Evolutionary conservation across 352 stramenopile species (phyloP), one percentile per base, ranked within the genome.

Genomic region (Chrysophaeum taylorii): DNA sequence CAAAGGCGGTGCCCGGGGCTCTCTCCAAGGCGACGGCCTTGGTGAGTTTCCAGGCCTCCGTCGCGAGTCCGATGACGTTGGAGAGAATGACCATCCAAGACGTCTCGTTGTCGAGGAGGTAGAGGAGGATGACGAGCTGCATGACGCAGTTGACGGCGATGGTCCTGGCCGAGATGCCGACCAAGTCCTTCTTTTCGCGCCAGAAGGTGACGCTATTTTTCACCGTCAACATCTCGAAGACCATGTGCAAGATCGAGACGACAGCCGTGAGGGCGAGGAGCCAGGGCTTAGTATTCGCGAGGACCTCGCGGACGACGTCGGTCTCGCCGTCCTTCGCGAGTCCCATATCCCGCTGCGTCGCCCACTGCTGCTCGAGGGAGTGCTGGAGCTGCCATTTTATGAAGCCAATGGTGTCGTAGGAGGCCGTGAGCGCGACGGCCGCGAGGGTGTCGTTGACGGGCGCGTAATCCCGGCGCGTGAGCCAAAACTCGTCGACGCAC

Each of bases 181-280:
- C 91, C 54, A 97, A 86, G 48, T 83, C 93, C 70, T 98, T 97
- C 63, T 96, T 91, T 64, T 96, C 95, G 72, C 90, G 90, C 92
- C 93, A 98, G 78, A 98, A 98, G 63, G 80, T 92, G 76, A 98
- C 93, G 79, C 98, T 94, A 78, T 97, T 98, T 76, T 96, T 96
- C 81, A 98, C 98, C 31, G 94, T 93, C 48, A 98, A 73, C 37
- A 96, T 92, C 76, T 98, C 94, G 79, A 98, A 98, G 2, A 98
- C 78, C 64, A 89, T 95, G 81, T 98, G 94, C 48, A 98, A 74
- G n/a, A 96, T 73, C 27, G 90, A 96, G 31, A 98, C 92, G 38
- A 89, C 68, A 27, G 94, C 82, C 0, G 92, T 98, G 21, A 98
- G 70, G 7, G 74, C 92, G 2, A 98, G 82, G 52, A 98, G 74